These are phyloP conservation scores for Hyaloscypha hepaticicola DNA, from an alignment of 495 filamentous ascomycete genomes.

Conservation along the genomic window DNA sequence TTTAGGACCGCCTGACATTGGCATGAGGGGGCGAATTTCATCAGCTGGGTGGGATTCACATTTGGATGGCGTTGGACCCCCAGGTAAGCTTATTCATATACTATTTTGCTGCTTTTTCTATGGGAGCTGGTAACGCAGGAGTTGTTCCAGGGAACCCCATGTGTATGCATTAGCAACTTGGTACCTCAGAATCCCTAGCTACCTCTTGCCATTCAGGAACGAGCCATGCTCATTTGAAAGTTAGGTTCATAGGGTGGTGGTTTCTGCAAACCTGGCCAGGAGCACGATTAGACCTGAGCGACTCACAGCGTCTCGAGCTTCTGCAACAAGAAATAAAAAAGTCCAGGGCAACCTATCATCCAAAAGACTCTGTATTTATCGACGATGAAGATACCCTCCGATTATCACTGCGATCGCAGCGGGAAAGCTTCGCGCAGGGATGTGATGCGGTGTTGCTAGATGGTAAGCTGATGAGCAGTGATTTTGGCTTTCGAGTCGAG, in stretches of 20 bases:
- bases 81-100: too few species aligned
- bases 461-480: background rate
- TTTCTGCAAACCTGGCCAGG: constrained; percentile 13
- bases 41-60: constrained; percentile 29
- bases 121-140: too few species aligned
- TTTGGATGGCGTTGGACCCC: constrained; percentile 26
- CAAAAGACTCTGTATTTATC: background rate
- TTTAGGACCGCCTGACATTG: constrained; percentile 31
- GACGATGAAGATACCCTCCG: background rate
- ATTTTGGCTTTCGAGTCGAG: background rate
- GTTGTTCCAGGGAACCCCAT: too few species aligned
- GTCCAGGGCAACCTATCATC: background rate
- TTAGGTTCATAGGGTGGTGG: constrained; percentile 23
- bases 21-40: constrained; percentile 24
- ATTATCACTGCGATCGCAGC: background rate
- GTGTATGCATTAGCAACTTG: too few species aligned
- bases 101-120: too few species aligned
- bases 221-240: too few species aligned
- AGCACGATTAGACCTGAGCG: constrained; percentile 6
- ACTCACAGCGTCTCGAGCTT: background rate
- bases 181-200: too few species aligned
- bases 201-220: too few species aligned
- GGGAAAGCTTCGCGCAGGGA: background rate
- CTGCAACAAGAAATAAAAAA: background rate
- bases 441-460: background rate